Base-by-base conservation (phyloP, 2,329 filamentous ascomycete species). In the Triangularia verruculosa region DNA sequence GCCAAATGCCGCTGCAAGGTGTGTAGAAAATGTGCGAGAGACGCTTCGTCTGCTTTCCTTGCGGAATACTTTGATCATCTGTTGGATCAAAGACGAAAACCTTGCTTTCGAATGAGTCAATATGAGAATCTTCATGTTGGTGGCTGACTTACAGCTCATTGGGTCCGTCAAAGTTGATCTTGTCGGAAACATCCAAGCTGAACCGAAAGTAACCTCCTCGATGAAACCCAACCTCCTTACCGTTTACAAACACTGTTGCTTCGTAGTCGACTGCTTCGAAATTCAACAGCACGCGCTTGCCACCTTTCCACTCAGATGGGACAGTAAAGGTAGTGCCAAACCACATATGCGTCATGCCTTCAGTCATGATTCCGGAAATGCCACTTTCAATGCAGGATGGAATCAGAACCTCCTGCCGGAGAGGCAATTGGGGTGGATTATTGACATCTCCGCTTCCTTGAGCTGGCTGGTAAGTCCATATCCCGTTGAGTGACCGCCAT, bases 1-100 rank as follows among this genome's bases (percentile, higher is more conserved):
- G 89, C 89, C 89, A 92, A 67, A 92, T 91, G 4, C 89, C 89
- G 32, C 86, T 88, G 72, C 88, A 91, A 0, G 89, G 86, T 0
- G 86, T 86, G 72, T 91, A 91, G 73, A 89, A 91, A 64, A 91
- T 91, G 68, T 87, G 84, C 11, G 79, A 81, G 0, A 83, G 85
- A 0, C 74, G 76, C 0, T 82, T 71, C 0, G 82, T 83, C 72
- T 89, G 88, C 72, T 90, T 90, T 66, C 89, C 89, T 52, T 89
- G 81, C 0, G 88, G 88, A 51, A 89, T 87, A 12, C 87, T 80
- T 63, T 80, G 78, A 4, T 73, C 71, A 69, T 91, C 88, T 0
- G 89, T 90, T 0, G 89, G 89, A 65, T 91, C 89, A 60, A 84
- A 83, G 0, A 89, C 87, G 68, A 86, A 87, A 1, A 91, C 85